A percentile compares a stretch with the other conserved stretches of the same genome.
Conservation (phyloP, 805 yeast species). For the Crinitomyces ghanaensis region DNA sequence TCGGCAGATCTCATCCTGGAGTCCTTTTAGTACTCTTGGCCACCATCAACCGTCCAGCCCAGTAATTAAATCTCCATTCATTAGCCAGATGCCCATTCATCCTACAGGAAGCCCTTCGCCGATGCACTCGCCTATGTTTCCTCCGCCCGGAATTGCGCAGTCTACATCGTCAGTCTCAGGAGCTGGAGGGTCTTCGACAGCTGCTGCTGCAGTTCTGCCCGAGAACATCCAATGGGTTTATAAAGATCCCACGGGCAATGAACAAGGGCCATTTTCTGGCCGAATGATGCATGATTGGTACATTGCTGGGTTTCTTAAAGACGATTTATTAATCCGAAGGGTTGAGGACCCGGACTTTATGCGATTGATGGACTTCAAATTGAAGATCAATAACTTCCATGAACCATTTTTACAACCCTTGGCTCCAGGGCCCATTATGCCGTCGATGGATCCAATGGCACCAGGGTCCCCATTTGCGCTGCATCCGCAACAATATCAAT, state of each 20-base stretch:
- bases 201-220: conserved; percentile 23
- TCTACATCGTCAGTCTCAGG: too few relatives aligned
- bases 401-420: conserved; percentile 51
- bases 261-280: conserved; percentile 77
- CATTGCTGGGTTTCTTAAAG: conserved; percentile 43
- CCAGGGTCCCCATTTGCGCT: conserved; percentile 1
- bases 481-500: conserved; percentile 1
- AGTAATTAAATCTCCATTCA: neutral
- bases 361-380: conserved; percentile 44
- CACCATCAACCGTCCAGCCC: neutral
- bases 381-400: conserved; percentile 35
- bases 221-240: conserved; percentile 54
- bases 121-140: conserved; percentile 6
- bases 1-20: neutral
- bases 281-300: conserved; percentile 71
- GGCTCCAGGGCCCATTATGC: conserved; percentile 11
- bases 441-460: too few relatives aligned
- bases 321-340: conserved; percentile 46
- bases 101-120: conserved; percentile 2
- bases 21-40: neutral
- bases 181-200: conserved; percentile 6
- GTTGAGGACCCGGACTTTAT: conserved; percentile 40
- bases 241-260: conserved; percentile 54
- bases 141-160: conserved; percentile 14
- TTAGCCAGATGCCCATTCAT: neutral